phyloP scores from a whole-genome alignment of 768 basidiomycete species.

The Tulasnella sp. region DNA sequence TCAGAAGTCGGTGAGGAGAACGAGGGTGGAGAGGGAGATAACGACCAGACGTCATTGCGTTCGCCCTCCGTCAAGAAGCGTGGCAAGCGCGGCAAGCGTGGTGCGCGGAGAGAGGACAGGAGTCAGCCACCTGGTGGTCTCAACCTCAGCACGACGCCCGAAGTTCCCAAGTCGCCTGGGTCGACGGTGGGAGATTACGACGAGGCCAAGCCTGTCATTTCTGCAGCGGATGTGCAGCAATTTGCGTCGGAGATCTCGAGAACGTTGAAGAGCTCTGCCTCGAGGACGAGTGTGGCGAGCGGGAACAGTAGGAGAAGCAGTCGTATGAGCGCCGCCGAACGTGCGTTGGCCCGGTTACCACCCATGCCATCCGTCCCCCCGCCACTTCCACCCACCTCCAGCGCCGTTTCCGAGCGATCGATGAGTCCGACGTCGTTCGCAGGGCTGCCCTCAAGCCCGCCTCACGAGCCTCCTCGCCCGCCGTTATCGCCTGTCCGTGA shows the following conservation, averaged over 20 bases:
- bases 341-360: conserved; percentile 26
- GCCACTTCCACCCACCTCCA: not conserved
- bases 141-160: conserved; percentile 16
- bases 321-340: conserved; percentile 25
- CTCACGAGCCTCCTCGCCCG: not conserved
- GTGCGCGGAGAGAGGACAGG: conserved; percentile 53
- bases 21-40: not conserved
- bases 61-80: conserved; percentile 65
- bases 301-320: conserved; percentile 67
- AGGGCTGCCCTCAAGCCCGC: not conserved
- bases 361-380: conserved; percentile 4
- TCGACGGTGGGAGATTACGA: not conserved
- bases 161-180: not conserved
- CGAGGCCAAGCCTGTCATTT: not conserved
- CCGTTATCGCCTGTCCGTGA: not conserved
- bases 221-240: not conserved
- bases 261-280: conserved; percentile 2
- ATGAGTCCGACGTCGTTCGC: not conserved
- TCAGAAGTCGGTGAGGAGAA: not conserved
- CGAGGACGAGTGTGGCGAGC: conserved; percentile 55
- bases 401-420: not conserved
- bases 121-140: conserved; percentile 30
- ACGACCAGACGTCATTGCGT: conserved; percentile 31
- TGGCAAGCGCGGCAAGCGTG: conserved; percentile 49
- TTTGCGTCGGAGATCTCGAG: not conserved